These are phyloP conservation scores for Fraxinus nigra DNA, from an alignment of 305 asterid genomes.

Conservation along the genomic window DNA sequence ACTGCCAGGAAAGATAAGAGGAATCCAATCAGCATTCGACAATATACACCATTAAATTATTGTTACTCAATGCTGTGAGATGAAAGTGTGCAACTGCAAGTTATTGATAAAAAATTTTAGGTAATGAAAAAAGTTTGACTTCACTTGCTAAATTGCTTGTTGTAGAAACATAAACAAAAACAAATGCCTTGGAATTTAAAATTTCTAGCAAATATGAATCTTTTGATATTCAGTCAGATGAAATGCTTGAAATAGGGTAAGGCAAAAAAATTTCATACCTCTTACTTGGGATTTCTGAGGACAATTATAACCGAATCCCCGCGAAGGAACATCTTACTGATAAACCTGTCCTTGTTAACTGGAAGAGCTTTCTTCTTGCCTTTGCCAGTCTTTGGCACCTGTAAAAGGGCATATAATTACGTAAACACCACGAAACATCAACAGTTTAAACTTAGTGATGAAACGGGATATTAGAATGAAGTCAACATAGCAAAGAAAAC, in stretches of 20 bases:
- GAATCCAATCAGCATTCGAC: not conserved
- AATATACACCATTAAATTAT: not conserved
- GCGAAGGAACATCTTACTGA: conserved; percentile 93
- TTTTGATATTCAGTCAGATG: not conserved
- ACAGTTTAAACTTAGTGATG: not conserved
- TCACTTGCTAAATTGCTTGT: not conserved
- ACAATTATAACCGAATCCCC: conserved; percentile 96
- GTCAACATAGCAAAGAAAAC: not conserved
- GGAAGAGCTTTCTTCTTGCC: conserved; percentile 96
- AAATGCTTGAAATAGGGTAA: not conserved
- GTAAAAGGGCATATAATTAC: not conserved
- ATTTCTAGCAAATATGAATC: not conserved
- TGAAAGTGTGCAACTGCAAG: not conserved
- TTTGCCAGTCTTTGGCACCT: conserved; percentile 94
- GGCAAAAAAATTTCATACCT: conserved; percentile 30
- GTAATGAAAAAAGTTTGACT: not conserved
- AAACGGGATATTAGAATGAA: not conserved
- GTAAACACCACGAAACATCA: conserved; percentile 2
- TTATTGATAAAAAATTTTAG: not conserved
- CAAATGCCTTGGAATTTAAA: not conserved
- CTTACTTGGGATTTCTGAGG: conserved; percentile 75
- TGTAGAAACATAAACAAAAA: not conserved
- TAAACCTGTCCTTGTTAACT: conserved; percentile 86
- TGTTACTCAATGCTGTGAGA: not conserved
- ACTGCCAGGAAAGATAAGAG: not conserved